phyloP scores from a whole-genome alignment of 208 protist genomes.

The Leishmania tarentolae region DNA sequence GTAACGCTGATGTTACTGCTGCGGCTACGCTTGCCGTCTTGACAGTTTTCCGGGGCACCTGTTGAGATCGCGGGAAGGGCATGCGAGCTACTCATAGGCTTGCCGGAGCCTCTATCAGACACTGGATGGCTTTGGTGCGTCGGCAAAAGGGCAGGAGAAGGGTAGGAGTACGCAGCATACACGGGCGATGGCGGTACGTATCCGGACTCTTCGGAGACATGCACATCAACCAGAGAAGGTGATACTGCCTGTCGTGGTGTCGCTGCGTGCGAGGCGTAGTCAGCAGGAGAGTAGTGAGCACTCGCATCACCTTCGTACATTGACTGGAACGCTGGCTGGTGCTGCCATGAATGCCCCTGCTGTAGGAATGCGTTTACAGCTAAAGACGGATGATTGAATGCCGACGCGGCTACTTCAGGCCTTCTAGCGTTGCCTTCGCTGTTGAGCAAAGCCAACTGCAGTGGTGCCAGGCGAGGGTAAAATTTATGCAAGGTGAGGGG shows the following conservation, averaged over 20 bases:
- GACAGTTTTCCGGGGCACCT: not conserved
- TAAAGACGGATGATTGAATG: not conserved
- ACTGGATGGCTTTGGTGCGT: not conserved
- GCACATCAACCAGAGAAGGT: conserved; percentile 16
- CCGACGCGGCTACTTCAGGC: not conserved
- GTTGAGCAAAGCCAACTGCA: conserved; percentile 1
- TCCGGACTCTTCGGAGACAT: conserved; percentile 16
- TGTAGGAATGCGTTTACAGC: not conserved
- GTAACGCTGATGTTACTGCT: not conserved
- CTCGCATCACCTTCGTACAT: not conserved
- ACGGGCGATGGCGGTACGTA: not conserved
- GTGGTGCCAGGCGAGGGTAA: conserved; percentile 9
- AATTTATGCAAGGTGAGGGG: conserved; percentile 20
- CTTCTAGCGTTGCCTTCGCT: not conserved
- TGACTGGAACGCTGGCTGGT: not conserved
- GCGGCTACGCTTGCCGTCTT: not conserved
- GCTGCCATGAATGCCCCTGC: not conserved
- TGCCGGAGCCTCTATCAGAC: not conserved
- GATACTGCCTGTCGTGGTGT: not conserved
- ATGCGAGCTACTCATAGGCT: not conserved
- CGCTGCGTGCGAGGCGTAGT: not conserved
- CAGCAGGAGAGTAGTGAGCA: conserved; percentile 3
- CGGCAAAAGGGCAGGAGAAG: not conserved
- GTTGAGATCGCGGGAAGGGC: not conserved
- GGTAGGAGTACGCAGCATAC: not conserved